These are phyloP conservation scores for Lipomyces starkeyi DNA, from an alignment of 805 yeast species.

Conservation along the genomic window DNA sequence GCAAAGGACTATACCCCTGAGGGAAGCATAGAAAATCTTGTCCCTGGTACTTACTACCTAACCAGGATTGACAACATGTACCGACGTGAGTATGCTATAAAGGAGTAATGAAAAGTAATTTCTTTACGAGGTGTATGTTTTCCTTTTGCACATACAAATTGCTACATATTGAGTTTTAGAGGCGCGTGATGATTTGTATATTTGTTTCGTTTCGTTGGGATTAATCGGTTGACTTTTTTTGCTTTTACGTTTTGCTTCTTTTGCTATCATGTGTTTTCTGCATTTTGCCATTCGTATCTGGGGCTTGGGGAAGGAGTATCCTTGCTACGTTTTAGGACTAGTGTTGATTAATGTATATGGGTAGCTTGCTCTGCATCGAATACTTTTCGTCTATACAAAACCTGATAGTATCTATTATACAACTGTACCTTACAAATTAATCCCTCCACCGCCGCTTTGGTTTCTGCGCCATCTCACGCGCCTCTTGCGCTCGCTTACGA, in stretches of 20 bases:
- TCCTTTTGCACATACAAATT: neutral
- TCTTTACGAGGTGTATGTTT: neutral
- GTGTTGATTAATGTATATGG: neutral
- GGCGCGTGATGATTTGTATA: neutral
- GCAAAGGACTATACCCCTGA: constrained; percentile 78
- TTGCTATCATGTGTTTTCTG: neutral
- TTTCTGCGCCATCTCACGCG: constrained; percentile 3
- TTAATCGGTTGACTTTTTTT: neutral
- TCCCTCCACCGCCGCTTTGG: constrained; percentile 23
- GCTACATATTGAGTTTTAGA: neutral
- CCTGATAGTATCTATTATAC: neutral
- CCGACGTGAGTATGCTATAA: constrained; percentile 80
- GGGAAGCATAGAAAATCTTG: constrained; percentile 75
- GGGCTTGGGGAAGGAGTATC: neutral
- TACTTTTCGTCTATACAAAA: constrained; percentile 1
- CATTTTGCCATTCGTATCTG: neutral
- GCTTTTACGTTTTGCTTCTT: neutral
- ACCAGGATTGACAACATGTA: constrained; percentile 82
- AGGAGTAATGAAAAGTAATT: constrained; percentile 52
- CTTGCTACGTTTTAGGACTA: neutral
- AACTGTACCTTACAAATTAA: neutral
- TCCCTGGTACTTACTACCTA: constrained; percentile 82
- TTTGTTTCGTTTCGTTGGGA: neutral
- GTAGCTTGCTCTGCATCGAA: neutral
- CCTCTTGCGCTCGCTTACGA: constrained; percentile 25